Percentiles rank a stretch among this genome's conserved stretches.
Evolutionary conservation across 2,329 filamentous ascomycete genomes (phyloP).

Genomic region (Alternaria sp.): DNA sequence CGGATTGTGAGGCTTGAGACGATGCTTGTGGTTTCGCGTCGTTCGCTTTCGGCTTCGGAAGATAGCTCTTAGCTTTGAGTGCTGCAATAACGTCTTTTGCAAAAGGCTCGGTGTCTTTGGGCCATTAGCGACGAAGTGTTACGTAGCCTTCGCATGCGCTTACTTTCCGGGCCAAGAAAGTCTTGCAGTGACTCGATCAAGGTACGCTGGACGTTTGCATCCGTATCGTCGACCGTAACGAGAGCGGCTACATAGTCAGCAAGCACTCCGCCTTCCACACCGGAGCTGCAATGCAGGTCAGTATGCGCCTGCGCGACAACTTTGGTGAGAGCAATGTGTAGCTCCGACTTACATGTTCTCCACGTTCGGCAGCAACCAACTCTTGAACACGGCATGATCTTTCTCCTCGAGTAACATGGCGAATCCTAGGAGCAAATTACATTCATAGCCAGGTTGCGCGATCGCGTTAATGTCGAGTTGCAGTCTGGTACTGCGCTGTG

Average conservation of each 20-base stretch:
- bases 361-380: slow-evolving; percentile 78
- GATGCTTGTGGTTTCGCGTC: not conserved
- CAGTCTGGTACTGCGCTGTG: not conserved
- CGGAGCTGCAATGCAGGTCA: slow-evolving; percentile 61
- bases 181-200: slow-evolving; percentile 76
- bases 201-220: slow-evolving; percentile 68
- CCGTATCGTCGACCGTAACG: slow-evolving; percentile 67
- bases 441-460: slow-evolving; percentile 4
- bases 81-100: slow-evolving; percentile 74
- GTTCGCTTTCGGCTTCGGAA: slow-evolving; percentile 30
- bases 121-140: slow-evolving; percentile 13
- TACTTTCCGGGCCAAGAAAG: slow-evolving; percentile 71
- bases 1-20: slow-evolving; percentile 19
- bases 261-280: slow-evolving; percentile 80
- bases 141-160: not conserved
- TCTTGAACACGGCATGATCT: slow-evolving; percentile 67
- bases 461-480: not conserved
- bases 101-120: slow-evolving; percentile 64
- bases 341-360: slow-evolving; percentile 69
- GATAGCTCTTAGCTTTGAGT: slow-evolving; percentile 61
- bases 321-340: not conserved
- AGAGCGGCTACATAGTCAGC: slow-evolving; percentile 85
- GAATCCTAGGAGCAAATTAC: slow-evolving; percentile 3
- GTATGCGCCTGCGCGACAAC: not conserved
- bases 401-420: slow-evolving; percentile 62